Evolutionary conservation across 805 yeast genomes (phyloP).

Genomic region (Tetrapisispora nanseiensis): DNA sequence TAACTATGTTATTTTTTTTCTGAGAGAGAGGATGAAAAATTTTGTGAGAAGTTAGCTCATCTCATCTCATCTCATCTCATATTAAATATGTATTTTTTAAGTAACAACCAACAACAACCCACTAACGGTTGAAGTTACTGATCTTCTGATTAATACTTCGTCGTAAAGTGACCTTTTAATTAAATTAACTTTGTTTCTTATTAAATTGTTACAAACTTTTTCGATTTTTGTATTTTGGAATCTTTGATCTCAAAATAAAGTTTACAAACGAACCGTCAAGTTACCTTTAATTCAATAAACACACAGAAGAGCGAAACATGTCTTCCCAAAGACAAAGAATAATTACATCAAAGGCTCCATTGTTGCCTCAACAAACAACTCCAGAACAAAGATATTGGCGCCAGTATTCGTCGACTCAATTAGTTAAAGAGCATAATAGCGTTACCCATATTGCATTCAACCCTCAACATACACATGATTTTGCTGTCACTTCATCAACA

Average conservation of each 20-base stretch:
- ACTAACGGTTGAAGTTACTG: no score
- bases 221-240: no score
- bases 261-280: no score
- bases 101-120: no score
- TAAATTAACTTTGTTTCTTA: no score
- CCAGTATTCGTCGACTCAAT: conserved; percentile 72
- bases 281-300: no score
- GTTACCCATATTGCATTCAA: conserved; percentile 82
- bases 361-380: conserved; percentile 68
- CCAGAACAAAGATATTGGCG: conserved; percentile 95
- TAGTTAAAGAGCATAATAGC: conserved; percentile 88
- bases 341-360: conserved; percentile 56
- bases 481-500: conserved; percentile 87
- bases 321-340: conserved; percentile 63
- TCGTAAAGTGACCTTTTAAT: no score
- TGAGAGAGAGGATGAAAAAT: conserved; percentile 3
- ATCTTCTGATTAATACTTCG: no score
- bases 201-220: no score
- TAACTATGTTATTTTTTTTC: background rate
- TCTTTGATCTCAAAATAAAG: no score
- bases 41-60: background rate
- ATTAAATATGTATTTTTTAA: background rate
- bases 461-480: conserved; percentile 78
- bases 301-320: conserved; percentile 36
- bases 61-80: conserved; percentile 4